A percentile compares a stretch with the other conserved stretches of the same genome.
phyloP scores from a whole-genome alignment of 2,329 filamentous ascomycete genomes.

The Aspergillus sp. region DNA sequence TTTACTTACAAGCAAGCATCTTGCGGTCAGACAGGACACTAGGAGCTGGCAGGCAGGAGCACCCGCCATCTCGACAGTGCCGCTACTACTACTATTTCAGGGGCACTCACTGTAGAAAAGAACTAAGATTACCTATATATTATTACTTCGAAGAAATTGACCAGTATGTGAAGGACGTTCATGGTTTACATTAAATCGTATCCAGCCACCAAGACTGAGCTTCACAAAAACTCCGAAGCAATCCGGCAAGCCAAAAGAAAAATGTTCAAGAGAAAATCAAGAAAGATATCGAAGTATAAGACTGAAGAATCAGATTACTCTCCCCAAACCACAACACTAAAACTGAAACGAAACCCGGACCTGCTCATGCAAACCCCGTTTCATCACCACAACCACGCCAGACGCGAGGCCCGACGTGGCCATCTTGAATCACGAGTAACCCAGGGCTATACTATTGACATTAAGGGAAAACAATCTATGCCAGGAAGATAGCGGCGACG shows the following conservation, averaged over 20 bases:
- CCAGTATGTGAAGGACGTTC: constrained; percentile 20
- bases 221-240: constrained; percentile 26
- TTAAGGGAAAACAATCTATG: constrained; percentile 30
- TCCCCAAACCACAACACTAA: constrained; percentile 23
- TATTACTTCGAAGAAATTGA: constrained; percentile 15
- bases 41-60: too few relatives aligned
- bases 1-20: neutral
- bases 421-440: constrained; percentile 10
- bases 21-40: too few relatives aligned
- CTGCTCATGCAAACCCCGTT: neutral
- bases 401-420: neutral
- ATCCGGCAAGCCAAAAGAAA: constrained; percentile 20
- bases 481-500: constrained; percentile 32
- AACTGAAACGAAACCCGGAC: constrained; percentile 16
- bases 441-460: constrained; percentile 33
- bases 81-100: neutral
- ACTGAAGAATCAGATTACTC: constrained; percentile 25
- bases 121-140: constrained; percentile 11
- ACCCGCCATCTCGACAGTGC: too few relatives aligned
- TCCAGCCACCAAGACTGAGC: constrained; percentile 23
- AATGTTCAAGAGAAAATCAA: constrained; percentile 12
- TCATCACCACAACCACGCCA: constrained; percentile 7
- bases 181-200: constrained; percentile 30
- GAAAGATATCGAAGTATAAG: constrained; percentile 16
- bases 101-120: neutral